A percentile compares a stretch with the other conserved stretches of the same genome.
phyloP scores from a whole-genome alignment of 495 filamentous ascomycete genomes.

The Trichocladium antarcticum region DNA sequence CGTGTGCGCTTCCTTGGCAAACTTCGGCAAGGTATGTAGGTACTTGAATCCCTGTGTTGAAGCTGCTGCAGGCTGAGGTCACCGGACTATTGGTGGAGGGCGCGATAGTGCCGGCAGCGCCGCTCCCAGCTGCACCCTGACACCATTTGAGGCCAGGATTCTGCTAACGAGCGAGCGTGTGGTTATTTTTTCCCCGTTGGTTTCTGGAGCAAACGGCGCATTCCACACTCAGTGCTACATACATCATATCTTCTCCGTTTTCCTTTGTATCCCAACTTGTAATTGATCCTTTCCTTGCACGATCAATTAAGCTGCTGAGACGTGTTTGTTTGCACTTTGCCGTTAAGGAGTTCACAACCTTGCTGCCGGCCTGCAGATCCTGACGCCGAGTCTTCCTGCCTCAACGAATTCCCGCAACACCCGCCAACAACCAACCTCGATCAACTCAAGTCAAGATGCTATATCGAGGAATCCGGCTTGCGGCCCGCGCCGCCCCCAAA shows the following conservation, averaged over 20 bases:
- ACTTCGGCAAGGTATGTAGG: constrained; percentile 12
- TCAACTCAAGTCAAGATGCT: constrained; percentile 30
- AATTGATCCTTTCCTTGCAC: background rate
- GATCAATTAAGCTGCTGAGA: background rate
- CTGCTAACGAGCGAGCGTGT: constrained; percentile 8
- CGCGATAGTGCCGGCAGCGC: constrained; percentile 10
- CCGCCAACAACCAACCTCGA: background rate
- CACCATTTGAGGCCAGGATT: constrained; percentile 4
- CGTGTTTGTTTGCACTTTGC: constrained; percentile 2
- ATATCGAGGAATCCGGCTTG: constrained; percentile 39
- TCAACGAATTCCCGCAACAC: constrained; percentile 3
- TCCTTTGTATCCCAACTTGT: background rate
- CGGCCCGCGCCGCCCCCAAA: constrained; percentile 35
- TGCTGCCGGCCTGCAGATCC: constrained; percentile 6
- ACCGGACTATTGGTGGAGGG: constrained; percentile 11
- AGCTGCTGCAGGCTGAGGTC: constrained; percentile 22
- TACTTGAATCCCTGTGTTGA: constrained; percentile 13
- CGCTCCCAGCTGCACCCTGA: constrained; percentile 10
- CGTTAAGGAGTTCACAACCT: background rate
- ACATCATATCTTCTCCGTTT: background rate
- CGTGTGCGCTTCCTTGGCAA: background rate
- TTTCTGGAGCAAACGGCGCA: constrained; percentile 3
- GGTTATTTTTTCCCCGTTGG: constrained; percentile 11
- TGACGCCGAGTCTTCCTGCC: constrained; percentile 11
- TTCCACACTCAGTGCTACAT: background rate